Percentiles rank a stretch among this genome's conserved stretches.
Evolutionary conservation across 2,329 filamentous ascomycete genomes (phyloP).

Genomic region (Nigrograna mackinnonii): DNA sequence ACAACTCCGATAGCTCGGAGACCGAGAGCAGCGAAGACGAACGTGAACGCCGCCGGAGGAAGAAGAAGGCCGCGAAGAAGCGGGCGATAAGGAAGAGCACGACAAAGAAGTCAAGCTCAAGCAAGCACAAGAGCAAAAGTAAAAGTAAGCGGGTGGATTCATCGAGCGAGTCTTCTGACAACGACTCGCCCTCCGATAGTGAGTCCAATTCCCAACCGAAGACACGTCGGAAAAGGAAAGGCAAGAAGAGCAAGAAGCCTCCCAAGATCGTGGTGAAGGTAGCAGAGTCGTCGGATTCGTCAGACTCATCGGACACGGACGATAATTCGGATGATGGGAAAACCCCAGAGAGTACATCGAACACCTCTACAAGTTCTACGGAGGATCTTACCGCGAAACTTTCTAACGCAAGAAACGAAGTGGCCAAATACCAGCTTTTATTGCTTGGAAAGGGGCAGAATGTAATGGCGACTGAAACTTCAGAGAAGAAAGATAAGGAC

Average conservation of each 20-base stretch:
- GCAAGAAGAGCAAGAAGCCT: slow-evolving; percentile 12
- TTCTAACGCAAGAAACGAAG: too few relatives aligned
- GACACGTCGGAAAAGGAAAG: slow-evolving; percentile 3
- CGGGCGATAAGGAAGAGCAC: neutral
- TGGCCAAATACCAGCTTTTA: too few relatives aligned
- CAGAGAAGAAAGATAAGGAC: too few relatives aligned
- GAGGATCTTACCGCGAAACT: too few relatives aligned
- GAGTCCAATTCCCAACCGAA: slow-evolving; percentile 7
- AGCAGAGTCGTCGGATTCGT: slow-evolving; percentile 8
- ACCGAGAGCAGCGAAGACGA: slow-evolving; percentile 7
- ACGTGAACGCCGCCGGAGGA: slow-evolving; percentile 12
- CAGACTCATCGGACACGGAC: too few relatives aligned
- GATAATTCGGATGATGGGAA: too few relatives aligned
- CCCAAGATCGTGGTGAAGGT: neutral
- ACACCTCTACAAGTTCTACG: too few relatives aligned
- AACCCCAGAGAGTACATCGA: too few relatives aligned
- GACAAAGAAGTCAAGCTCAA: slow-evolving; percentile 12
- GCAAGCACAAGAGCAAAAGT: slow-evolving; percentile 19
- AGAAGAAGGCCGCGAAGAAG: neutral
- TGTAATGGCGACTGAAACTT: too few relatives aligned
- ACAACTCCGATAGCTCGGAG: neutral
- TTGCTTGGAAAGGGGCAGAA: too few relatives aligned
- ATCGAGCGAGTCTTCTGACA: slow-evolving; percentile 17
- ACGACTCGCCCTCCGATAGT: slow-evolving; percentile 14
- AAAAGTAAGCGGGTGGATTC: slow-evolving; percentile 21